Base-by-base conservation (phyloP, 371 early-diverging fungal genomes). In the Mucor circinelloides region DNA sequence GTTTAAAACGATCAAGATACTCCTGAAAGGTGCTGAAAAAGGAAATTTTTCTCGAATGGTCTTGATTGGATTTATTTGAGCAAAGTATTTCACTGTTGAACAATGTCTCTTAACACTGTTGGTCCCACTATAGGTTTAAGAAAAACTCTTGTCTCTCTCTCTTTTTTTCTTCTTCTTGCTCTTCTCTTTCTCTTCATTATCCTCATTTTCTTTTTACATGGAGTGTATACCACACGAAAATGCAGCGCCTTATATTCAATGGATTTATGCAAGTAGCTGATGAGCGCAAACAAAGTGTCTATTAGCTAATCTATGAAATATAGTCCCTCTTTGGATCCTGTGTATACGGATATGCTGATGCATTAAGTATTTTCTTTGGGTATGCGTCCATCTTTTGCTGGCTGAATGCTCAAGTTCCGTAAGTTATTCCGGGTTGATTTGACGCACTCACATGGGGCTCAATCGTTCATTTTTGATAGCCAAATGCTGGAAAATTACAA, bases 401-500 rank as follows among this genome's bases (percentile, higher is more conserved):
- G 76, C 23, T 76, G 28, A 62, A 64, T 70, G 73, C 71, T 17
- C 70, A 73, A 34, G 23, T 76, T 23, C 76, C 76, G 76, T 75
- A 72, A 67, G 70, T 64, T 40, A 9, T 12, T 23, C 54, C 31
- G 4, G n/a, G 3, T 15, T 57, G 30, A 34, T 28, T 2, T 61
- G 34, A 25, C 13, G 8, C 34, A 23, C 17, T 15, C 15, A 30
- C n/a, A 55, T 31, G 28, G 21, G n/a, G 0, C 55, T 55, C 31
- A 55, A n/a, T n/a, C n/a, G n/a, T n/a, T 28, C 12, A 8, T 15
- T 30, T n/a, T 1, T 36, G 42, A 44, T 62, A 87, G 88, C 6
- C 88, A 87, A 70, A 78, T 87, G 56, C 61, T 78, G 27, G 78
- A 84, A 63, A 91, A 90, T 67, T 89, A 81, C 67, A 70, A 68